phyloP scores from a whole-genome alignment of 495 filamentous ascomycete species.

The Tuber borchii region DNA sequence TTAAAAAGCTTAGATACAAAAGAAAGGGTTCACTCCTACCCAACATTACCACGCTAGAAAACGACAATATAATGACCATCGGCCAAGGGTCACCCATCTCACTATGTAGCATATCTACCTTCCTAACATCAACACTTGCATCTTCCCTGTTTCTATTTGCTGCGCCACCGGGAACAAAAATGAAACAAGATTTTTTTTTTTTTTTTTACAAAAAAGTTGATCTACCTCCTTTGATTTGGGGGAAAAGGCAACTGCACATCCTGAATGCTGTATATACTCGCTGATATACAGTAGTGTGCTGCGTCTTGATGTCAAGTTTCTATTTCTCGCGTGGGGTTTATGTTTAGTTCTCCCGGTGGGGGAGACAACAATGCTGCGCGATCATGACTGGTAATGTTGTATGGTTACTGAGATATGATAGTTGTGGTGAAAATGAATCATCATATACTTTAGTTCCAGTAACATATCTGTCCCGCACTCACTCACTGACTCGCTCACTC shows the following conservation, averaged over 20 bases:
- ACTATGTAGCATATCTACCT: too few relatives aligned
- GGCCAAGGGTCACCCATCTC: constrained; percentile 71
- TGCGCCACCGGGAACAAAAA: too few relatives aligned
- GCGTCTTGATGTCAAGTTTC: too few relatives aligned
- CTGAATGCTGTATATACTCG: too few relatives aligned
- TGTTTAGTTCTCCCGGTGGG: background rate
- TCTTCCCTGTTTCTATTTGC: too few relatives aligned
- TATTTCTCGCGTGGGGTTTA: background rate
- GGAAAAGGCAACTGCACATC: too few relatives aligned
- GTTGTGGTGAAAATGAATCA: background rate
- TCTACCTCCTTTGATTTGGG: too few relatives aligned
- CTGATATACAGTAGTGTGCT: background rate
- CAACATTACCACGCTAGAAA: constrained; percentile 79
- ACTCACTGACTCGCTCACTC: too few relatives aligned
- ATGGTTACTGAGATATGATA: background rate
- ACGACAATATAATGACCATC: constrained; percentile 86
- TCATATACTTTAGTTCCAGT: background rate
- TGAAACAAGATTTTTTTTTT: too few relatives aligned
- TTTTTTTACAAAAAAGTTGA: too few relatives aligned
- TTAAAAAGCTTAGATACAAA: constrained; percentile 37
- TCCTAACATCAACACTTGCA: too few relatives aligned
- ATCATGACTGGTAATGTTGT: background rate
- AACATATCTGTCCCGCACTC: background rate
- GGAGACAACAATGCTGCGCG: background rate
- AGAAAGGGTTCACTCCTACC: constrained; percentile 49